Evolutionary conservation across 192 early-diverging fungal genomes (phyloP).

Genomic region (Entomortierella chlamydospora): DNA sequence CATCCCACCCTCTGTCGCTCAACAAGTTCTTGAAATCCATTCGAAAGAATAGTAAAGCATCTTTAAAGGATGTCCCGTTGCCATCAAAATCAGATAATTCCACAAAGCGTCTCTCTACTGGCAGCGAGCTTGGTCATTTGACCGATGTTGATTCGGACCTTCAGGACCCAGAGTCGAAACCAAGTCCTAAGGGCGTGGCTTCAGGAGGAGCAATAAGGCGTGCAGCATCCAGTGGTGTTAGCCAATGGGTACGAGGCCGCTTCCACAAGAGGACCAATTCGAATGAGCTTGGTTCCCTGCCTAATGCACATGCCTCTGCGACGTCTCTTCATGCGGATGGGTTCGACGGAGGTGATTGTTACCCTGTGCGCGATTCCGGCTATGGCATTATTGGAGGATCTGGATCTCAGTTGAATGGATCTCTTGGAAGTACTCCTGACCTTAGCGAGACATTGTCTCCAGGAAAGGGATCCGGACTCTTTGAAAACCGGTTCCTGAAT

Average conservation of each 20-base stretch:
- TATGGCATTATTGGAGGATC: constrained; percentile 15
- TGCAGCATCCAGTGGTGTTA: constrained; percentile 15
- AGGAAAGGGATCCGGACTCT: constrained; percentile 2
- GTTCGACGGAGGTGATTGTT: neutral
- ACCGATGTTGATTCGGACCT: constrained; percentile 11
- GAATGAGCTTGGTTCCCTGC: constrained; percentile 16
- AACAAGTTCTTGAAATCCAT: constrained; percentile 48
- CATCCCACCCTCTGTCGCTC: constrained; percentile 28
- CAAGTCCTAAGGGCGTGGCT: constrained; percentile 12
- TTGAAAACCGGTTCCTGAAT: constrained; percentile 40
- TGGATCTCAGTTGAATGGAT: neutral
- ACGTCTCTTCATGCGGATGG: constrained; percentile 8
- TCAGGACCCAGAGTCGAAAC: constrained; percentile 9
- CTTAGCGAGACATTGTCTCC: neutral
- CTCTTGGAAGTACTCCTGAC: constrained; percentile 13
- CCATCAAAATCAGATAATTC: neutral
- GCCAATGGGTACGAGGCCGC: constrained; percentile 44
- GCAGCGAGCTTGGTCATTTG: constrained; percentile 21
- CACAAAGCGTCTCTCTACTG: constrained; percentile 22
- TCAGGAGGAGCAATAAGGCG: neutral
- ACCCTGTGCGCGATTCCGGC: constrained; percentile 36
- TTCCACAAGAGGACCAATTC: constrained; percentile 50
- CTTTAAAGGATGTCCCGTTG: constrained; percentile 1
- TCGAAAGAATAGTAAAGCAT: constrained; percentile 35
- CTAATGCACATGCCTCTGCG: constrained; percentile 11